phyloP scores from a whole-genome alignment of 78 protist species.

The Dictyostelium capitatum region DNA sequence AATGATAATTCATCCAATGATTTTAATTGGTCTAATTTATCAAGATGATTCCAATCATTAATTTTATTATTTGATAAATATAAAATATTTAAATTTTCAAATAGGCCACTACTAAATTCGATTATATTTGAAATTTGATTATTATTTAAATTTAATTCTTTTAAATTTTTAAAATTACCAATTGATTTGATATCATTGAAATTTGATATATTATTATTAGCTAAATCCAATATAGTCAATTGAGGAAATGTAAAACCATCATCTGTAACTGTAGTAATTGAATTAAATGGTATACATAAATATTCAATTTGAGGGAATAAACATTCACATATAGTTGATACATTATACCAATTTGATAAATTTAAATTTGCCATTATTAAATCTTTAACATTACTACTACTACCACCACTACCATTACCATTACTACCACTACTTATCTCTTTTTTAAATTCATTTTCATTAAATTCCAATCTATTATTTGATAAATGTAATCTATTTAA shows the following conservation, averaged over 20 bases:
- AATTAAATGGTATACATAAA: background rate
- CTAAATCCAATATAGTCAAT: constrained; percentile 6
- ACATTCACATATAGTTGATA: background rate
- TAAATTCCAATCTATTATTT: constrained; percentile 28
- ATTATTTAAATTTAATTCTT: constrained; percentile 38
- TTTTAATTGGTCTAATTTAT: constrained; percentile 1
- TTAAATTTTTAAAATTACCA: background rate
- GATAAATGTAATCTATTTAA: constrained; percentile 10
- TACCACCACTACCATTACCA: background rate
- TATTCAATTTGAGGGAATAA: constrained; percentile 7
- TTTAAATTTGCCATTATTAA: background rate
- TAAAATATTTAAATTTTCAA: constrained; percentile 2
- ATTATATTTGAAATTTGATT: background rate
- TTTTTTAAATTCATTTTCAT: background rate
- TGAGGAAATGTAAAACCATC: background rate
- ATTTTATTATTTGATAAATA: constrained; percentile 50
- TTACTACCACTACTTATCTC: background rate
- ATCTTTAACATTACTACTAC: background rate
- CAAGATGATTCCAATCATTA: background rate
- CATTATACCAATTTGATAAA: background rate
- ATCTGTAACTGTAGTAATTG: background rate
- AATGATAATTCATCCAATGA: constrained; percentile 35
- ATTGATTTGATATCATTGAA: background rate
- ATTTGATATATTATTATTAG: constrained; percentile 6
- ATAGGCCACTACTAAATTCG: background rate